These are phyloP conservation scores for Tephrocybe rancida DNA, from an alignment of 768 basidiomycete species.

Conservation along the genomic window DNA sequence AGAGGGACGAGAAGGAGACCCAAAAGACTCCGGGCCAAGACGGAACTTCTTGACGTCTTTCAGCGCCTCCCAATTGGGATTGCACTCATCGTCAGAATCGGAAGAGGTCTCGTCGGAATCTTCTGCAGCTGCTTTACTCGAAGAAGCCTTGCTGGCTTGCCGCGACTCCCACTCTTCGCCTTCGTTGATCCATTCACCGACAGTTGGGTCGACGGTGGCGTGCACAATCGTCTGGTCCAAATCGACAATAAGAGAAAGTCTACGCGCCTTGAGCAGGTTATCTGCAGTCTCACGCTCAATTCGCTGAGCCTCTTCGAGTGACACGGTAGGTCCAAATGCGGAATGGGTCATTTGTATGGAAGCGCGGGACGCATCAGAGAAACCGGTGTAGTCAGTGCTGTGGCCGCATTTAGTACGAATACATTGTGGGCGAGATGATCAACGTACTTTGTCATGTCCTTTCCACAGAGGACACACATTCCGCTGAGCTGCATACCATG, in stretches of 20 bases:
- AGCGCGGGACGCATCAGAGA: constrained; percentile 84
- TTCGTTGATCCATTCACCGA: constrained; percentile 94
- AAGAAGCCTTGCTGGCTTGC: constrained; percentile 44
- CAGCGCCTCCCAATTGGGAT: constrained; percentile 92
- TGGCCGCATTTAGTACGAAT: background rate
- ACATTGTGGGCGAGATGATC: constrained; percentile 11
- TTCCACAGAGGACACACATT: constrained; percentile 92
- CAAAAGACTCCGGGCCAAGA: constrained; percentile 79
- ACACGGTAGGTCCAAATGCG: constrained; percentile 88
- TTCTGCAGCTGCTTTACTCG: constrained; percentile 31
- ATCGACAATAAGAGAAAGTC: constrained; percentile 95
- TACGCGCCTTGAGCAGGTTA: constrained; percentile 72
- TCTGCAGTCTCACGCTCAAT: constrained; percentile 84
- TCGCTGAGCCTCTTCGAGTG: constrained; percentile 87
- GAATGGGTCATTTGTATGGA: constrained; percentile 95
- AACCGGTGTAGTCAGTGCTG: constrained; percentile 84
- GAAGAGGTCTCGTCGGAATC: constrained; percentile 43
- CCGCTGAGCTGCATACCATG: constrained; percentile 93
- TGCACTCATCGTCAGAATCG: constrained; percentile 62
- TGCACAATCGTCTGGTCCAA: constrained; percentile 99
- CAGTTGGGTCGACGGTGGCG: constrained; percentile 97
- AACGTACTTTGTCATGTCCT: constrained; percentile 89
- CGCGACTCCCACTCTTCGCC: constrained; percentile 79
- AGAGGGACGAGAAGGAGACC: constrained; percentile 37
- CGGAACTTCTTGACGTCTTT: constrained; percentile 90